A percentile compares a stretch with the other conserved stretches of the same genome.
These are phyloP conservation scores for Verticillium tricorpus DNA, from an alignment of 2,329 filamentous ascomycete genomes.

Conservation along the genomic window DNA sequence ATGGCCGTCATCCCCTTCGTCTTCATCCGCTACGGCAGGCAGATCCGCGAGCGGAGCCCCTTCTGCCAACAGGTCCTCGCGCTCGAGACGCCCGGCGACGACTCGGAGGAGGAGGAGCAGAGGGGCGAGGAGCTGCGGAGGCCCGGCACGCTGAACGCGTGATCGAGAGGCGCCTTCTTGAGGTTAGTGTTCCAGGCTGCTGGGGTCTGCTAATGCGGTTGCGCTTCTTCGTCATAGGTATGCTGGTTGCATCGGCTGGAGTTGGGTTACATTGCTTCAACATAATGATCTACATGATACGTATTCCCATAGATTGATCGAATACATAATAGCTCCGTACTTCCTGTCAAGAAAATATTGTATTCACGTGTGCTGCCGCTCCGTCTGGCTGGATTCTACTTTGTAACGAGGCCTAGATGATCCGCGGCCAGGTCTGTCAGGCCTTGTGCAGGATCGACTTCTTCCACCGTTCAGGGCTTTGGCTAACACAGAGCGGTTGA, in stretches of 20 bases:
- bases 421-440: no score
- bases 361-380: no score
- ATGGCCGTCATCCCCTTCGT: conserved; percentile 48
- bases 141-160: neutral
- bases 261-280: neutral
- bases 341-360: no score
- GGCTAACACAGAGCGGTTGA: no score
- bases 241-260: neutral
- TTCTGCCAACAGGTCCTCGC: neutral
- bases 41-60: neutral
- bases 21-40: conserved; percentile 49
- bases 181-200: neutral
- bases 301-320: neutral
- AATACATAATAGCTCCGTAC: neutral
- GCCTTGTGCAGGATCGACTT: no score
- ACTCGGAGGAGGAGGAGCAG: neutral
- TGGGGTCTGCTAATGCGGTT: neutral
- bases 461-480: no score
- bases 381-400: no score
- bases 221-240: no score
- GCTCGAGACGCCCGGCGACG: neutral
- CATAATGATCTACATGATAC: neutral
- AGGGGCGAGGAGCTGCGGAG: neutral
- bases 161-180: neutral
- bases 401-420: no score